Evolutionary conservation across 2,329 filamentous ascomycete genomes (phyloP).

Genomic region (Hymenoscyphus linearis): DNA sequence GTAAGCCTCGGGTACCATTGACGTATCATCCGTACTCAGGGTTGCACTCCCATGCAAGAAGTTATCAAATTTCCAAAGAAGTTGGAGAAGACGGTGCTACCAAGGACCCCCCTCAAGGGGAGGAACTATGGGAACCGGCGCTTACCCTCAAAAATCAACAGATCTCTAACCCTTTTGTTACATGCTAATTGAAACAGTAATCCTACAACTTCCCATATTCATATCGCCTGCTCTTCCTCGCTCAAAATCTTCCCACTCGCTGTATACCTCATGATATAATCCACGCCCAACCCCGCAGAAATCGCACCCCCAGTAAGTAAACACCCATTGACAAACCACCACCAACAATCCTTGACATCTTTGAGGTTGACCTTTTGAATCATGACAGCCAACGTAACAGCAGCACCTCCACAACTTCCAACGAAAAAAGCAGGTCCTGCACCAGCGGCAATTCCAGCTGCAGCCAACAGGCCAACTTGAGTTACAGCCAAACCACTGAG

Average conservation of each 20-base stretch:
- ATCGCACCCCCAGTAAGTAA: constrained; percentile 63
- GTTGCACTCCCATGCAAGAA: background rate
- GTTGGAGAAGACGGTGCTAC: constrained; percentile 10
- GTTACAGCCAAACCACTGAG: constrained; percentile 63
- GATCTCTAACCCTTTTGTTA: background rate
- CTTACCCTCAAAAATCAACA: background rate
- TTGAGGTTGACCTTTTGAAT: constrained; percentile 63
- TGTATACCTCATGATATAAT: constrained; percentile 52
- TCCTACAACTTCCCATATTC: background rate
- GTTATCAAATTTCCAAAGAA: constrained; percentile 16
- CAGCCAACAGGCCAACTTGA: constrained; percentile 65
- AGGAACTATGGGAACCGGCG: background rate
- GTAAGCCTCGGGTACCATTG: constrained; percentile 11
- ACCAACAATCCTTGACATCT: constrained; percentile 64
- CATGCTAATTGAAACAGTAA: background rate
- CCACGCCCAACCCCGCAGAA: constrained; percentile 50
- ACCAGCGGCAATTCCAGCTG: constrained; percentile 62
- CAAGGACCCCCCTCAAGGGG: constrained; percentile 6
- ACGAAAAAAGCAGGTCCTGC: constrained; percentile 64
- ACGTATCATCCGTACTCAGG: constrained; percentile 6
- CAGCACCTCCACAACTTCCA: constrained; percentile 61
- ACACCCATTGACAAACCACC: constrained; percentile 70
- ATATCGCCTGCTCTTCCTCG: background rate
- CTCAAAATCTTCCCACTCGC: constrained; percentile 10
- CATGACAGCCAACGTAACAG: constrained; percentile 58